These are phyloP conservation scores for Trametes cingulata DNA, from an alignment of 768 basidiomycete species.

Conservation along the genomic window DNA sequence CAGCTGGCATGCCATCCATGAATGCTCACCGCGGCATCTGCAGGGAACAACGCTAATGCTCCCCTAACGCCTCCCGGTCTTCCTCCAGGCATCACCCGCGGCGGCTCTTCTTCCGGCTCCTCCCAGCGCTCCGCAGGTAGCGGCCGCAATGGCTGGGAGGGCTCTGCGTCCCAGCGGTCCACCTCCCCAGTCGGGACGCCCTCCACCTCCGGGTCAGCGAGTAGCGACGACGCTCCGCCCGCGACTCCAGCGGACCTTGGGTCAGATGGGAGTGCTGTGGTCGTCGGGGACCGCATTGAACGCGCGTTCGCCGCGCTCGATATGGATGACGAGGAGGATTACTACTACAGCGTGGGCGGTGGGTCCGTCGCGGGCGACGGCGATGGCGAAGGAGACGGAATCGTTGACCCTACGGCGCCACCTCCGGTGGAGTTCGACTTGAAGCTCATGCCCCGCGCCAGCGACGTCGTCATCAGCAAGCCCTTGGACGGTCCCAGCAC, in stretches of 20 bases:
- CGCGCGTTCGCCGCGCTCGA: background rate
- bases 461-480: background rate
- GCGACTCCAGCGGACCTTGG: background rate
- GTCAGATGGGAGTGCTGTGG: background rate
- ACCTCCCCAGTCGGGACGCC: background rate
- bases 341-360: background rate
- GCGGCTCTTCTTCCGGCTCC: background rate
- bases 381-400: background rate
- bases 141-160: background rate
- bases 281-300: background rate
- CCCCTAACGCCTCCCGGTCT: background rate
- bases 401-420: background rate
- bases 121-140: background rate
- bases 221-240: background rate
- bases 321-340: conserved; percentile 3
- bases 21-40: too few relatives aligned
- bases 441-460: background rate
- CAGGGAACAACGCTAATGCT: background rate
- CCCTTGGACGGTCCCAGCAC: background rate
- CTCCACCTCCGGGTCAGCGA: background rate
- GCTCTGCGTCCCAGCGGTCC: background rate
- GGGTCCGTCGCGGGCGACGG: background rate
- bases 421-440: background rate
- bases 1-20: too few relatives aligned
- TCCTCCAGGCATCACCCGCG: background rate